These are phyloP conservation scores for Aspergillus spinulosporus DNA, from an alignment of 2,329 filamentous ascomycete species.

Conservation along the genomic window DNA sequence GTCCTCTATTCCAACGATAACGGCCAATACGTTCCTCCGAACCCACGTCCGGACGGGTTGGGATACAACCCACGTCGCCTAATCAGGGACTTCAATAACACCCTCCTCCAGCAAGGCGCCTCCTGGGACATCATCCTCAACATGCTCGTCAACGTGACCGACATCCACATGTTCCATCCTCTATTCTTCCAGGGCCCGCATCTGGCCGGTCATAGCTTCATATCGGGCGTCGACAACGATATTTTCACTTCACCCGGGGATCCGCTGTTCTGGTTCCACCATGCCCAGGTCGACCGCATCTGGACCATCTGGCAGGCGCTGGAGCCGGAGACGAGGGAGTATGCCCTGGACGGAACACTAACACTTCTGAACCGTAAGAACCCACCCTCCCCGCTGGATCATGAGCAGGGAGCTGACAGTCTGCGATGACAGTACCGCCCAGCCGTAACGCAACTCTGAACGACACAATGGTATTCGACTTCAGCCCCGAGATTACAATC, in stretches of 20 bases:
- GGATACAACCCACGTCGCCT: background rate
- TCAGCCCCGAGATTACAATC: background rate
- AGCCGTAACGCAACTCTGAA: background rate
- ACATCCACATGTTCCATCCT: background rate
- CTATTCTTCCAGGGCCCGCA: background rate
- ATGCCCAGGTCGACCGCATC: background rate
- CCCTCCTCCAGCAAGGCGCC: background rate
- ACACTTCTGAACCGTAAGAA: background rate
- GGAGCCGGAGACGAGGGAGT: background rate
- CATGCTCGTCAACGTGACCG: background rate
- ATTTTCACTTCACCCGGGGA: background rate
- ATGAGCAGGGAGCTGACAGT: background rate
- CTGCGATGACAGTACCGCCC: background rate
- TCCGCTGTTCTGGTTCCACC: conserved; percentile 2
- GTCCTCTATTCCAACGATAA: background rate
- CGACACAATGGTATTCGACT: background rate
- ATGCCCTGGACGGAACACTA: background rate
- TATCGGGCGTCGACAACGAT: background rate
- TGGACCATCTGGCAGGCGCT: background rate
- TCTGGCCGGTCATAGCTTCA: background rate
- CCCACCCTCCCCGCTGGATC: background rate
- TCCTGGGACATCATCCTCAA: background rate
- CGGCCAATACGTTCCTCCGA: background rate
- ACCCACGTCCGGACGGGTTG: background rate
- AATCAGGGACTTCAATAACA: background rate